Evolutionary conservation across 495 filamentous ascomycete genomes (phyloP), one percentile per base, ranked within the genome.

Genomic region (Pyronema domesticum): DNA sequence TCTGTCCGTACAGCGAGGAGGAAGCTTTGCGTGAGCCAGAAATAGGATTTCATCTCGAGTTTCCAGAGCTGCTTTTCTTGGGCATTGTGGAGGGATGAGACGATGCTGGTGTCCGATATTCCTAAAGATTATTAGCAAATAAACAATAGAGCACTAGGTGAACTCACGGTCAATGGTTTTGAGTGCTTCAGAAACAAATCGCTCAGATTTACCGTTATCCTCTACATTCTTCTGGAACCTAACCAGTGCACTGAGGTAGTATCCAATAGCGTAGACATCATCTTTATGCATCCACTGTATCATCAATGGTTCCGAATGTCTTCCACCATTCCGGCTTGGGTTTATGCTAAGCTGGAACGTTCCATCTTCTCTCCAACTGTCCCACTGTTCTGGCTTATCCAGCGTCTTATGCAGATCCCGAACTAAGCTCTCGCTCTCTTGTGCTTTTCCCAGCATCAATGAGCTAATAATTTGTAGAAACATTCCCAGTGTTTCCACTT

Each of bases 401-500:
- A 65, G 85, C 71, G 96, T 74, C 11, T 72, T 68, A 49, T 76
- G 74, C 55, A 94, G 69, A 60, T 94, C 93, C 35, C 78, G 72
- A 14, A 74, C 67, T 14, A 83, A 79, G 46, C 78, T 71, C 11
- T 79, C 73, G 17, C 80, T 66, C 42, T 78, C 74, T 42, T 73
- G 74, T 35, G 75, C 70, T 68, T 68, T 66, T 33, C 76, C 76
- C 33, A 73, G 67, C 53, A 75, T 77, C 35, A 96, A 68, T 54
- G 80, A 85, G 64, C 85, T 93, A 15, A 79, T 78, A 18, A 96
- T 78, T 66, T 96, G 88, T 7, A 95, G 74, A 55, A 89, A 77
- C 48, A 88, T 76, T 0, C 81, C 70, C 18, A 95, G 61, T 0
- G 80, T 75, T 44, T 76, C 76, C 37, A 95, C 70, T 58, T 94